Conservation (phyloP, 768 basidiomycete genomes). For the Lentinula sp. region DNA sequence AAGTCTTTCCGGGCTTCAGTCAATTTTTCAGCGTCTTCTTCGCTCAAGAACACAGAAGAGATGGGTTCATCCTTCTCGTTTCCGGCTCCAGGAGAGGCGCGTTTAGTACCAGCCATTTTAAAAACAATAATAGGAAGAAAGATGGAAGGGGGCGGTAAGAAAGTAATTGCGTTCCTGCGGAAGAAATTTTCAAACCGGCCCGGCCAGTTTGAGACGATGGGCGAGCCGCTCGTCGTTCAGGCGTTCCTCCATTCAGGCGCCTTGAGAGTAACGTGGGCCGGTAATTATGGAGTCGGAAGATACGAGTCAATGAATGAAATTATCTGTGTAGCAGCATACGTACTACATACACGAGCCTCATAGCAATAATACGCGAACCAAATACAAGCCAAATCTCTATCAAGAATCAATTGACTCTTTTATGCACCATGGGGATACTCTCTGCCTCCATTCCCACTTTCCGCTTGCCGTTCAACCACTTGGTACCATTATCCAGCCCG, state of each 20-base stretch:
- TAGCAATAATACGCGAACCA: too few species aligned
- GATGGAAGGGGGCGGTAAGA: slow-evolving; percentile 10
- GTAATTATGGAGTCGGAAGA: too few species aligned
- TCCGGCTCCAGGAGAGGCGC: slow-evolving; percentile 74
- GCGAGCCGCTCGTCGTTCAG: too few species aligned
- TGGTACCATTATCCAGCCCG: slow-evolving; percentile 11
- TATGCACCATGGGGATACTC: slow-evolving; percentile 12
- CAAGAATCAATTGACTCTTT: background rate
- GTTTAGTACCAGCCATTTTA: slow-evolving; percentile 51
- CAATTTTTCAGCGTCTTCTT: slow-evolving; percentile 69
- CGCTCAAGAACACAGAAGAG: slow-evolving; percentile 56
- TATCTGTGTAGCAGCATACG: too few species aligned
- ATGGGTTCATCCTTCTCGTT: slow-evolving; percentile 65
- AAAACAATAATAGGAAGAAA: slow-evolving; percentile 7
- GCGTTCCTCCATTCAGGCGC: too few species aligned
- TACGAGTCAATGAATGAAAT: too few species aligned
- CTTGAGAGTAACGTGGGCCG: too few species aligned
- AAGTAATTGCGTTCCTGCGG: background rate
- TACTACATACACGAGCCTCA: too few species aligned
- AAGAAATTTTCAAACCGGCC: background rate
- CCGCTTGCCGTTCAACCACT: slow-evolving; percentile 9
- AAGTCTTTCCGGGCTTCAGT: slow-evolving; percentile 61
- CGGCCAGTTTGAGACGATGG: background rate
- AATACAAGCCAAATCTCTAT: background rate
- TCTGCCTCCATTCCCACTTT: slow-evolving; percentile 21